These are phyloP conservation scores for Hypsizygus ulmarius DNA, from an alignment of 1,284 basidiomycete genomes.

Conservation along the genomic window DNA sequence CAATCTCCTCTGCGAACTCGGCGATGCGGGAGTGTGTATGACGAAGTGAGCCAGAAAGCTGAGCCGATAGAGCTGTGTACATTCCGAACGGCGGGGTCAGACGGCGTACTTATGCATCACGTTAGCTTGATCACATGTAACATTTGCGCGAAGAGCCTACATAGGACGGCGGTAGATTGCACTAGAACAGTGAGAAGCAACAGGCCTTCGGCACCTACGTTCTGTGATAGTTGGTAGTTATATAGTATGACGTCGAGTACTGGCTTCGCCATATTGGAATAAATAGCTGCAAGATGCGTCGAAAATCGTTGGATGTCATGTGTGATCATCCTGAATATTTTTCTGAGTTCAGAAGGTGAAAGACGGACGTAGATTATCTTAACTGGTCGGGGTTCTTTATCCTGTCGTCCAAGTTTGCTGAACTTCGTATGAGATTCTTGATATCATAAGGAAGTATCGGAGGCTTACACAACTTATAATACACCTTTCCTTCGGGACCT, in stretches of 20 bases:
- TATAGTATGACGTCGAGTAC: constrained; percentile 92
- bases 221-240: constrained; percentile 93
- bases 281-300: constrained; percentile 88
- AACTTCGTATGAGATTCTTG: constrained; percentile 5
- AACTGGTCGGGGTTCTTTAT: constrained; percentile 97
- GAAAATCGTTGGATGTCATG: constrained; percentile 96
- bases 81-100: constrained; percentile 93
- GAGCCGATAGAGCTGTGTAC: constrained; percentile 82
- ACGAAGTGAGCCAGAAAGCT: constrained; percentile 86
- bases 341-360: constrained; percentile 9
- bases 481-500: constrained; percentile 66
- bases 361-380: constrained; percentile 19
- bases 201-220: constrained; percentile 93
- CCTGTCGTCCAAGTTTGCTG: constrained; percentile 89
- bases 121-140: background rate
- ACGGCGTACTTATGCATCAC: constrained; percentile 58
- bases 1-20: constrained; percentile 93
- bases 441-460: background rate
- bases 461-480: constrained; percentile 84
- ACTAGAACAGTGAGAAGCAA: constrained; percentile 84
- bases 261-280: constrained; percentile 92
- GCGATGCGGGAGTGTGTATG: constrained; percentile 93
- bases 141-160: constrained; percentile 45
- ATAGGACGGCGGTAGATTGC: constrained; percentile 74
- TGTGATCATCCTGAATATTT: constrained; percentile 74